Evolutionary conservation across 495 filamentous ascomycete genomes (phyloP).

Genomic region (Penicillium bialowiezense): DNA sequence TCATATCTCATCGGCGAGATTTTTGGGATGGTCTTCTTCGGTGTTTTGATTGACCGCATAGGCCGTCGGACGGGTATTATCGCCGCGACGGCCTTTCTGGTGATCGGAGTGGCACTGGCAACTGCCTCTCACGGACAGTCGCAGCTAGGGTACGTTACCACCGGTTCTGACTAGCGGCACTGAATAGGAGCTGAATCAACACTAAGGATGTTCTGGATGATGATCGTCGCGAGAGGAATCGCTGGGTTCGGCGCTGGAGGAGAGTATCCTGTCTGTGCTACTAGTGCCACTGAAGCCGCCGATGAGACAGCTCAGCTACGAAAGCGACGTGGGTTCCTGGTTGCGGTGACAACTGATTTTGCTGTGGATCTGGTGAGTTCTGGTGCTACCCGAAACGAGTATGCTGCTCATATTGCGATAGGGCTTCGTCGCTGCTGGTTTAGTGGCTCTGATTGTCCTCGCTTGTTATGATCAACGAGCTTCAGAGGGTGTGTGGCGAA

Average conservation of each 20-base stretch:
- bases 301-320: slow-evolving; percentile 35
- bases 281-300: slow-evolving; percentile 44
- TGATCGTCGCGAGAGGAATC: slow-evolving; percentile 50
- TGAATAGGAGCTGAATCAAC: too few relatives aligned
- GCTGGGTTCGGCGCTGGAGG: slow-evolving; percentile 52
- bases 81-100: slow-evolving; percentile 23
- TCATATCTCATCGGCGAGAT: slow-evolving; percentile 35
- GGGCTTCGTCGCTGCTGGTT: slow-evolving; percentile 30
- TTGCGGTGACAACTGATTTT: slow-evolving; percentile 32
- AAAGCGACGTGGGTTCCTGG: slow-evolving; percentile 28
- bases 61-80: slow-evolving; percentile 29
- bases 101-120: slow-evolving; percentile 27
- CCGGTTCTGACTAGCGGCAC: too few relatives aligned
- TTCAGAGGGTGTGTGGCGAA: slow-evolving; percentile 32
- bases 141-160: slow-evolving; percentile 18
- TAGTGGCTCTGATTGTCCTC: slow-evolving; percentile 33
- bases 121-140: slow-evolving; percentile 29
- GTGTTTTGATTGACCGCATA: slow-evolving; percentile 28
- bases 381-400: neutral
- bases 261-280: slow-evolving; percentile 46
- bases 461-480: slow-evolving; percentile 23
- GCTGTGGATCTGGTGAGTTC: slow-evolving; percentile 26
- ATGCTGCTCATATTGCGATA: neutral
- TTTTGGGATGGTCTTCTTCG: slow-evolving; percentile 37
- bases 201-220: slow-evolving; percentile 51